phyloP scores from a whole-genome alignment of 179 eudicot species.

The Silene noctiflora region DNA sequence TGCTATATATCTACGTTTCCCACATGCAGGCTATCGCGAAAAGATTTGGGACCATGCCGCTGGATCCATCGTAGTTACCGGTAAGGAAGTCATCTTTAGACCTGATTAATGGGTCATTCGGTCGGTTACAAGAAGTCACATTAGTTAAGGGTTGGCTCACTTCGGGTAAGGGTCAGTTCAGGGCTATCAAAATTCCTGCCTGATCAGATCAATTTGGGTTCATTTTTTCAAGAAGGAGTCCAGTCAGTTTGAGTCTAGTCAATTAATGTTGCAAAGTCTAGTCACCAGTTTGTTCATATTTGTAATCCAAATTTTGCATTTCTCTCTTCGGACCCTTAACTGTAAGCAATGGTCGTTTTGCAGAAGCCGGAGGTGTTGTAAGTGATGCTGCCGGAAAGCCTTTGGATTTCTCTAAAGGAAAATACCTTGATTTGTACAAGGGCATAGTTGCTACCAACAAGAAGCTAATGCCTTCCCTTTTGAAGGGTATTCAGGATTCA shows the following conservation, averaged over 20 bases:
- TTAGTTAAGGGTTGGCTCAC: neutral
- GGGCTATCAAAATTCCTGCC: neutral
- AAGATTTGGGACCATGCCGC: slow-evolving; percentile 99
- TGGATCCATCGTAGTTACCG: slow-evolving; percentile 85
- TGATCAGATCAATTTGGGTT: neutral
- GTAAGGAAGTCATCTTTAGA: slow-evolving; percentile 29
- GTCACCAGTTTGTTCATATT: neutral
- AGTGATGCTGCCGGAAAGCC: slow-evolving; percentile 91
- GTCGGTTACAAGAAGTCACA: too few species aligned
- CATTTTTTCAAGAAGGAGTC: neutral
- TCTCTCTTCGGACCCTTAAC: neutral
- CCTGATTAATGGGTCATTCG: neutral
- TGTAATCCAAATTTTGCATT: neutral
- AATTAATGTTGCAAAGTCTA: neutral
- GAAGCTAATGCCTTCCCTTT: slow-evolving; percentile 79
- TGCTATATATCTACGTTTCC: slow-evolving; percentile 91
- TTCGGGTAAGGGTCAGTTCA: neutral
- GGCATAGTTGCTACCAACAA: slow-evolving; percentile 86
- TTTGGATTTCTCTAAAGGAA: slow-evolving; percentile 86
- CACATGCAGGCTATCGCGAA: slow-evolving; percentile 90
- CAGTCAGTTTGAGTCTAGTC: neutral
- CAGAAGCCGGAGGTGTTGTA: slow-evolving; percentile 97
- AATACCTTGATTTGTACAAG: slow-evolving; percentile 74
- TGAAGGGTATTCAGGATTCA: slow-evolving; percentile 81
- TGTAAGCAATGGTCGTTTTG: slow-evolving; percentile 14